Evolutionary conservation across 2,329 filamentous ascomycete genomes (phyloP).

Genomic region (Curvularia spicifera): DNA sequence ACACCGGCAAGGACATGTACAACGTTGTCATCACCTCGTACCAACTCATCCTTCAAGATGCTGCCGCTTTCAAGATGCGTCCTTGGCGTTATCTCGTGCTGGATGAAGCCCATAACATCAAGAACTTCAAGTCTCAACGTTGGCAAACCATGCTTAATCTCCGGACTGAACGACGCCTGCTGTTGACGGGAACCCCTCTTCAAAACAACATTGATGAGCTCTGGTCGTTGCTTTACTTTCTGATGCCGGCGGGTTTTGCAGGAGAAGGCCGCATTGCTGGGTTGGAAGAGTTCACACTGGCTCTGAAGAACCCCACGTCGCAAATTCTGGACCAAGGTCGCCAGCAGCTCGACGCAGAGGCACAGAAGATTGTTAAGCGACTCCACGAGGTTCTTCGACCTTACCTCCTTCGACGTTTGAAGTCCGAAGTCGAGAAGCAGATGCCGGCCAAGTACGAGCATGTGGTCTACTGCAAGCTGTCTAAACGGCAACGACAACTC

Average conservation of each 20-base stretch:
- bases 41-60: constrained; percentile 92
- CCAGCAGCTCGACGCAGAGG: constrained; percentile 93
- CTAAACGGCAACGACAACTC: constrained; percentile 91
- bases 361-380: constrained; percentile 87
- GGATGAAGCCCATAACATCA: constrained; percentile 99
- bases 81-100: constrained; percentile 98
- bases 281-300: constrained; percentile 93
- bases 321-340: constrained; percentile 95
- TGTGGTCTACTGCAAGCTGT: constrained; percentile 92
- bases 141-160: constrained; percentile 97
- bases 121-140: constrained; percentile 96
- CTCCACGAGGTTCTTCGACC: constrained; percentile 92
- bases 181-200: constrained; percentile 91
- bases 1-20: constrained; percentile 77
- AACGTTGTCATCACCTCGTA: constrained; percentile 99
- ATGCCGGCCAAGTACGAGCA: constrained; percentile 99
- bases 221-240: constrained; percentile 95
- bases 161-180: constrained; percentile 83
- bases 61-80: constrained; percentile 89
- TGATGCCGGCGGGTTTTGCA: constrained; percentile 87
- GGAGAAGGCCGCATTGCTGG: constrained; percentile 91
- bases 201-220: constrained; percentile 97
- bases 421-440: constrained; percentile 97
- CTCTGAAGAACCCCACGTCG: constrained; percentile 93
- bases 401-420: constrained; percentile 87